phyloP scores from a whole-genome alignment of 306 rosid genomes.

The Vigna mungo region DNA sequence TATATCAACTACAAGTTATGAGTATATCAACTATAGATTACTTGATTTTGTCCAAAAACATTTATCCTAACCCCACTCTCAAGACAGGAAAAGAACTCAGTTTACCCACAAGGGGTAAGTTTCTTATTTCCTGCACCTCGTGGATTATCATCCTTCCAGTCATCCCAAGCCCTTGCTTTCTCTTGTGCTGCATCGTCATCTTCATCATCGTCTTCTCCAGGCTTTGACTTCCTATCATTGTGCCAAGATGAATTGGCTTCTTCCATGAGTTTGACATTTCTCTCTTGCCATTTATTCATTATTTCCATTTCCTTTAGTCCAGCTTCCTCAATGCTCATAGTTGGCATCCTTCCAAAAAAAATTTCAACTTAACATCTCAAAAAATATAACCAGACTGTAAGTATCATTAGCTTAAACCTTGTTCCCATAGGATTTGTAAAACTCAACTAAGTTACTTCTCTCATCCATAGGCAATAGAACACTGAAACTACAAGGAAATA shows the following conservation, averaged over 20 bases:
- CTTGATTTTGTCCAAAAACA: slow-evolving; percentile 21
- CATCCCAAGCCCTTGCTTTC: slow-evolving; percentile 92
- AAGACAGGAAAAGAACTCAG: slow-evolving; percentile 7
- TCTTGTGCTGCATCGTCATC: slow-evolving; percentile 92
- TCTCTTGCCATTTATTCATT: slow-evolving; percentile 97
- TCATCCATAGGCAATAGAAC: slow-evolving; percentile 9
- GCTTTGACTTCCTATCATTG: slow-evolving; percentile 68
- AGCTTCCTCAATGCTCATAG: slow-evolving; percentile 99
- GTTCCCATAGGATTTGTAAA: slow-evolving; percentile 10
- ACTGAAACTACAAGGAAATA: slow-evolving; percentile 22
- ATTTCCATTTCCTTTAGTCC: slow-evolving; percentile 96
- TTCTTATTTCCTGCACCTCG: slow-evolving; percentile 94
- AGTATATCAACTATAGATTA: slow-evolving; percentile 30
- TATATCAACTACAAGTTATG: slow-evolving; percentile 20
- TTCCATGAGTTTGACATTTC: slow-evolving; percentile 71
- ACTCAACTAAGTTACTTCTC: slow-evolving; percentile 7
- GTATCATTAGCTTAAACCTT: slow-evolving; percentile 15
- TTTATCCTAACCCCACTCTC: slow-evolving; percentile 14
- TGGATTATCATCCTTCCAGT: slow-evolving; percentile 99
- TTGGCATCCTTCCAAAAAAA: slow-evolving; percentile 76
- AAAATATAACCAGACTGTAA: slow-evolving; percentile 3
- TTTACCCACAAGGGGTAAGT: slow-evolving; percentile 92
- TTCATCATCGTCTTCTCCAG: slow-evolving; percentile 61
- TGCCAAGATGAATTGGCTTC: slow-evolving; percentile 92
- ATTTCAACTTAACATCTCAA: slow-evolving; percentile 45